Conservation (phyloP, 2,329 filamentous ascomycete genomes). For the Colletotrichum graminicola region DNA sequence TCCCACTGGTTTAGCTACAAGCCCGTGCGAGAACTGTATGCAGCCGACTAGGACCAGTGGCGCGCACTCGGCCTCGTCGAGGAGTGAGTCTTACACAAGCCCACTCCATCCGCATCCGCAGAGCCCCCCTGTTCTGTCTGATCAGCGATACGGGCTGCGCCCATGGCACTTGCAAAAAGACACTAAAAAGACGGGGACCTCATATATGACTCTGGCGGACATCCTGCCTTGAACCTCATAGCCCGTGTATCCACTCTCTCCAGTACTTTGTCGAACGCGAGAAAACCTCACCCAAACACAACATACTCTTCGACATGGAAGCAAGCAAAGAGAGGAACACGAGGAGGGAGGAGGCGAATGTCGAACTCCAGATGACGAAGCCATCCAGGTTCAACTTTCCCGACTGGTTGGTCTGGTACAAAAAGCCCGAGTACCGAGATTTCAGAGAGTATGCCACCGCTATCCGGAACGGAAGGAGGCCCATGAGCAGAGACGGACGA, state of each 20-base stretch:
- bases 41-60: slow-evolving; percentile 9
- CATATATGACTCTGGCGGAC: slow-evolving; percentile 24
- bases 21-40: slow-evolving; percentile 20
- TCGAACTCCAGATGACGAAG: background rate
- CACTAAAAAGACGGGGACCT: background rate
- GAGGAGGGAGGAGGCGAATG: slow-evolving; percentile 6
- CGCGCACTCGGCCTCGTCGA: slow-evolving; percentile 12
- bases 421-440: slow-evolving; percentile 62
- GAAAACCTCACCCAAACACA: background rate
- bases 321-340: background rate
- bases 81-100: background rate
- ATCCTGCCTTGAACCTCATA: background rate
- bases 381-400: slow-evolving; percentile 42
- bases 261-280: background rate
- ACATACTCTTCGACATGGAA: background rate
- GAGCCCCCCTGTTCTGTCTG: background rate
- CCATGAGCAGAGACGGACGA: slow-evolving; percentile 53
- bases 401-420: slow-evolving; percentile 60
- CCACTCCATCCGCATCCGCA: background rate
- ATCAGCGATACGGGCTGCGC: slow-evolving; percentile 13
- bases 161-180: slow-evolving; percentile 6
- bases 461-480: slow-evolving; percentile 52
- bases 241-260: background rate
- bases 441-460: slow-evolving; percentile 58
- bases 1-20: slow-evolving; percentile 8